Conservation (phyloP, 495 filamentous ascomycete genomes). For the Aspergillus mulundensis region DNA sequence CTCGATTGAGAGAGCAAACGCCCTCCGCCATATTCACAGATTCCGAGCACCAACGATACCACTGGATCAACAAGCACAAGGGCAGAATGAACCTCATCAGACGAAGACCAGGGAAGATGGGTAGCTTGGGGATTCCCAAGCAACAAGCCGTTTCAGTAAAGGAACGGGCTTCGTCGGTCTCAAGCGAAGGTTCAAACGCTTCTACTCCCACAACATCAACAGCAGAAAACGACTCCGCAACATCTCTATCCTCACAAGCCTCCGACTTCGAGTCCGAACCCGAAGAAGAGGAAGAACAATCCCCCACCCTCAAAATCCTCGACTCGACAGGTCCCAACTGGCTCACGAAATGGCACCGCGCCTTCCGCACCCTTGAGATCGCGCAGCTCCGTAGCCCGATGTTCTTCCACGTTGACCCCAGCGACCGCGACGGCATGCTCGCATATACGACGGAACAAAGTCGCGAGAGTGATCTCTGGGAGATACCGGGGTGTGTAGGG, state of each 20-base stretch:
- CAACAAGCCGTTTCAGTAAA: constrained; percentile 23
- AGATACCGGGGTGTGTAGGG: constrained; percentile 58
- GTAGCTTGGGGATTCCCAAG: constrained; percentile 20
- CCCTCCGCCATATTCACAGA: constrained; percentile 64
- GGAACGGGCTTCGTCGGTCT: not conserved
- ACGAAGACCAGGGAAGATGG: constrained; percentile 22
- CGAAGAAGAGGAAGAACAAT: not conserved
- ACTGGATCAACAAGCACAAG: constrained; percentile 57
- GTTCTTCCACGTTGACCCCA: constrained; percentile 64
- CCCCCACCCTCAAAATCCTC: constrained; percentile 34
- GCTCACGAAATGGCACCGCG: constrained; percentile 55
- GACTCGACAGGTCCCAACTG: constrained; percentile 50
- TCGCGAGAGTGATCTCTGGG: constrained; percentile 47
- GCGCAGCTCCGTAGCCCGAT: constrained; percentile 60
- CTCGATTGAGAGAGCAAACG: constrained; percentile 55
- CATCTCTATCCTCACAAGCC: constrained; percentile 30
- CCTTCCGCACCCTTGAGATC: constrained; percentile 55
- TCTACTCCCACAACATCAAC: constrained; percentile 28
- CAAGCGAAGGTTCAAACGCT: not conserved
- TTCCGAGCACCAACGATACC: constrained; percentile 60
- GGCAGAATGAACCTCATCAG: constrained; percentile 42
- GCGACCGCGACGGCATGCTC: constrained; percentile 59
- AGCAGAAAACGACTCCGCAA: not conserved
- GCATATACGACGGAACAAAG: constrained; percentile 53
- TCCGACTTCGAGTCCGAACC: not conserved